Evolutionary conservation across 495 filamentous ascomycete species (phyloP).

Genomic region (Neurospora sp.): DNA sequence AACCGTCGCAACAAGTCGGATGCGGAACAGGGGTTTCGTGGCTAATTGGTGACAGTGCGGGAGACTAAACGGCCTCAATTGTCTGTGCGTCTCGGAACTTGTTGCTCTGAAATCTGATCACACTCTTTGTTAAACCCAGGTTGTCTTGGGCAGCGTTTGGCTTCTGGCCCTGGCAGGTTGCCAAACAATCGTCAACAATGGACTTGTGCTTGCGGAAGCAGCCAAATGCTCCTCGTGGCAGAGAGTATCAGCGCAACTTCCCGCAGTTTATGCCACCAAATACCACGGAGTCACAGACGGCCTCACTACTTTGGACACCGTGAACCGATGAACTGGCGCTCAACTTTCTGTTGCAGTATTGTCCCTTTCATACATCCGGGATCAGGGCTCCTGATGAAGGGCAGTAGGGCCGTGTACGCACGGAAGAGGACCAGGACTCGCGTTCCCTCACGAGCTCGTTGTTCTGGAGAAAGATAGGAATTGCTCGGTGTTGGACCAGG

Average conservation of each 20-base stretch:
- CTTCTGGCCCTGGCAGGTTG: conserved; percentile 8
- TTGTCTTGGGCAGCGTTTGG: conserved; percentile 14
- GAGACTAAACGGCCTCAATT: neutral
- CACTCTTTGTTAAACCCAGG: conserved; percentile 14
- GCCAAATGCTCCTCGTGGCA: neutral
- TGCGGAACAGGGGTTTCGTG: conserved; percentile 7
- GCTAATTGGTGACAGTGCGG: neutral
- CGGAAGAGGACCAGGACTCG: conserved; percentile 24
- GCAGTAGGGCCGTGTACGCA: conserved; percentile 2
- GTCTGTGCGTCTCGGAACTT: conserved; percentile 24
- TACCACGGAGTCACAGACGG: neutral
- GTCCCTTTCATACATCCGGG: conserved; percentile 17
- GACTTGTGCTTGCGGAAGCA: conserved; percentile 7
- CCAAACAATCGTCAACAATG: conserved; percentile 17
- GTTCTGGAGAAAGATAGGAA: neutral
- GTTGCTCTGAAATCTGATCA: conserved; percentile 13
- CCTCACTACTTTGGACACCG: neutral
- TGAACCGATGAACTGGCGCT: conserved; percentile 25
- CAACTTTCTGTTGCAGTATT: conserved; percentile 15
- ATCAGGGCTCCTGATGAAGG: conserved; percentile 16
- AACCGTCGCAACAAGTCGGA: conserved; percentile 13
- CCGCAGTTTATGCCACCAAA: neutral
- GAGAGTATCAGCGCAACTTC: neutral
- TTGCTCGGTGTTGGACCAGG: neutral
- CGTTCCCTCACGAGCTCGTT: conserved; percentile 9